Evolutionary conservation across 768 basidiomycete species (phyloP).

Genomic region (Naematelia encephala): DNA sequence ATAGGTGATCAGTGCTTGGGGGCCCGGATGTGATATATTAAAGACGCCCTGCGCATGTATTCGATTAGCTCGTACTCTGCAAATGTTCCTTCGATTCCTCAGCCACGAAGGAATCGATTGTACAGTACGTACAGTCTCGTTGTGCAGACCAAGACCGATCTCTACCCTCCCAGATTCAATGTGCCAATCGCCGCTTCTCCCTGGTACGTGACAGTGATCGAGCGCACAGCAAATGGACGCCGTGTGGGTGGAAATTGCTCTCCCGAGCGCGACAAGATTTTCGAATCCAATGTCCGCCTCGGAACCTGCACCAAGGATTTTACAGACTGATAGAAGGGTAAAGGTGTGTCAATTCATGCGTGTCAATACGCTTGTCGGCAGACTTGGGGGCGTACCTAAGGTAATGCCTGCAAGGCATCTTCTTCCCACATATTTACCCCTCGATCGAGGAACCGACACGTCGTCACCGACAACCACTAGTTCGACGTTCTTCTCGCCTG

Average conservation of each 20-base stretch:
- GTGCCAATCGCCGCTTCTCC: slow-evolving; percentile 66
- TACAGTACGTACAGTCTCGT: slow-evolving; percentile 71
- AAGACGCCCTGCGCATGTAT: slow-evolving; percentile 28
- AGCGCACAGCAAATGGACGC: slow-evolving; percentile 80
- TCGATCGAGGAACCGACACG: slow-evolving; percentile 73
- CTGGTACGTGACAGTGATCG: slow-evolving; percentile 79
- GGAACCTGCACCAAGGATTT: slow-evolving; percentile 82
- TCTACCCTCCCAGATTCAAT: slow-evolving; percentile 63
- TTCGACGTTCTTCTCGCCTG: slow-evolving; percentile 62
- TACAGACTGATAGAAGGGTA: slow-evolving; percentile 60
- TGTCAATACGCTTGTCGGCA: too few relatives aligned
- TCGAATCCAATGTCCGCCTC: slow-evolving; percentile 65
- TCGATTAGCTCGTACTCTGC: too few relatives aligned
- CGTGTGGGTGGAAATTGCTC: slow-evolving; percentile 62
- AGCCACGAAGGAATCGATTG: too few relatives aligned
- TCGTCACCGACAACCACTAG: slow-evolving; percentile 84
- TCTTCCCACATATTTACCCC: slow-evolving; percentile 78
- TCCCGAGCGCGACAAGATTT: slow-evolving; percentile 64
- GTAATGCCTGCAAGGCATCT: slow-evolving; percentile 51
- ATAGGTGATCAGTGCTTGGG: slow-evolving; percentile 63
- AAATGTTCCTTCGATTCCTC: too few relatives aligned
- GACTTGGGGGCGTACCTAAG: slow-evolving; percentile 15
- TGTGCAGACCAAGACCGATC: slow-evolving; percentile 80
- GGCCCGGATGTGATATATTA: slow-evolving; percentile 57
- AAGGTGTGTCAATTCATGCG: background rate